Conservation (phyloP, 257 asterid species). For the Striga asiatica region DNA sequence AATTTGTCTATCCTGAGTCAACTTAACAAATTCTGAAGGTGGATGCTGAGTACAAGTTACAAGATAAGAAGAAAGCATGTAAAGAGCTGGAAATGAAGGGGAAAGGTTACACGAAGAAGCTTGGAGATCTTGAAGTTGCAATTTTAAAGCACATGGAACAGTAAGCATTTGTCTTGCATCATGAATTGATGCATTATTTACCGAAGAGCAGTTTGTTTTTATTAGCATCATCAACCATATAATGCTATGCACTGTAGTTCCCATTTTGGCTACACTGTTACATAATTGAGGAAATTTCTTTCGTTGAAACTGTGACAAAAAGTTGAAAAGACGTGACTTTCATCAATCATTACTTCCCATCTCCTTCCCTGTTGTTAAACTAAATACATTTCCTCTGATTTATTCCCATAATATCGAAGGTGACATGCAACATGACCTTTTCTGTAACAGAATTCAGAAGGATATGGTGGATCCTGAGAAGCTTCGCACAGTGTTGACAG, state of each 20-base stretch:
- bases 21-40: conserved; percentile 39
- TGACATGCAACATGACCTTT: background rate
- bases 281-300: too few species aligned
- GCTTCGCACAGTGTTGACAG: conserved; percentile 57
- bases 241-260: too few species aligned
- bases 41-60: conserved; percentile 90
- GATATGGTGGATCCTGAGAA: conserved; percentile 85
- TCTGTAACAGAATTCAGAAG: conserved; percentile 59
- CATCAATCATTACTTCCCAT: too few species aligned
- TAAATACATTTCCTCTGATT: background rate
- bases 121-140: conserved; percentile 59
- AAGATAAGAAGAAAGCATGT: conserved; percentile 65
- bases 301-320: too few species aligned
- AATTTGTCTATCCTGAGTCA: conserved; percentile 1
- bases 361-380: background rate
- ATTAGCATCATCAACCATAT: too few species aligned
- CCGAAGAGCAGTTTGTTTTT: too few species aligned
- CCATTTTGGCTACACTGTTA: too few species aligned
- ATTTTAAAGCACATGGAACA: conserved; percentile 80
- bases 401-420: background rate
- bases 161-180: conserved; percentile 42
- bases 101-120: conserved; percentile 69
- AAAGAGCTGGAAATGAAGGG: conserved; percentile 67
- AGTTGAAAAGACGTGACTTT: too few species aligned
- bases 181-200: too few species aligned